phyloP scores from a whole-genome alignment of 176 grass and related monocot species.

The Calamus simplicifolius region DNA sequence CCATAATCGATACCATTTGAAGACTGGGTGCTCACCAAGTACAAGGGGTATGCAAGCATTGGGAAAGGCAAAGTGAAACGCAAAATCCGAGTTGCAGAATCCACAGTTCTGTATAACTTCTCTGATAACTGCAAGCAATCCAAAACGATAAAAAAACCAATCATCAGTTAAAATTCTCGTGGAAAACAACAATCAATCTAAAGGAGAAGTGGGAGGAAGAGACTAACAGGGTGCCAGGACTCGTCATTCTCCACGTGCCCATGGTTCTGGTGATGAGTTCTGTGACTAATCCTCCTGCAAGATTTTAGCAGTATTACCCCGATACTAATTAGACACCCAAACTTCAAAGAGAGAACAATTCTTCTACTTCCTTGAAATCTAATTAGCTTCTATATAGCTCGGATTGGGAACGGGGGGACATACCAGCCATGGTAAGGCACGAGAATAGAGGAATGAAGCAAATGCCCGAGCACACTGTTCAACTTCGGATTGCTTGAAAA shows the following conservation, averaged over 20 bases:
- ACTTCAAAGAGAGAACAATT: too few species aligned
- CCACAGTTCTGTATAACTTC: slow-evolving; percentile 71
- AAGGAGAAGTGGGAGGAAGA: slow-evolving; percentile 3
- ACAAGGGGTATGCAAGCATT: slow-evolving; percentile 83
- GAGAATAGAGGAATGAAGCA: slow-evolving; percentile 96
- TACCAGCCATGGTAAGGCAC: slow-evolving; percentile 96
- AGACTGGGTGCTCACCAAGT: slow-evolving; percentile 49
- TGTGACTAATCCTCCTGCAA: slow-evolving; percentile 95
- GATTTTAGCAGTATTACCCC: neutral
- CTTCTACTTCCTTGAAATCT: neutral
- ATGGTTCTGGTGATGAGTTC: slow-evolving; percentile 92
- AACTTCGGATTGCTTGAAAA: slow-evolving; percentile 76
- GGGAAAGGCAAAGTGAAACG: slow-evolving; percentile 81
- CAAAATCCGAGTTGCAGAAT: slow-evolving; percentile 42
- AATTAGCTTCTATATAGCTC: neutral
- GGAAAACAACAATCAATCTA: slow-evolving; percentile 5
- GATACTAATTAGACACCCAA: neutral
- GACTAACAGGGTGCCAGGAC: slow-evolving; percentile 85
- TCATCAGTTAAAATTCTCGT: neutral
- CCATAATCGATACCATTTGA: neutral
- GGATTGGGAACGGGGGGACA: slow-evolving; percentile 6
- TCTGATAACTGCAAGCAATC: slow-evolving; percentile 50
- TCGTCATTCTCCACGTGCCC: slow-evolving; percentile 97
- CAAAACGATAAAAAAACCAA: slow-evolving; percentile 18
- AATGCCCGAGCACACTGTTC: slow-evolving; percentile 84